These are phyloP conservation scores for Globisporangium recalcitrans DNA, from an alignment of 352 stramenopile species.

Conservation along the genomic window DNA sequence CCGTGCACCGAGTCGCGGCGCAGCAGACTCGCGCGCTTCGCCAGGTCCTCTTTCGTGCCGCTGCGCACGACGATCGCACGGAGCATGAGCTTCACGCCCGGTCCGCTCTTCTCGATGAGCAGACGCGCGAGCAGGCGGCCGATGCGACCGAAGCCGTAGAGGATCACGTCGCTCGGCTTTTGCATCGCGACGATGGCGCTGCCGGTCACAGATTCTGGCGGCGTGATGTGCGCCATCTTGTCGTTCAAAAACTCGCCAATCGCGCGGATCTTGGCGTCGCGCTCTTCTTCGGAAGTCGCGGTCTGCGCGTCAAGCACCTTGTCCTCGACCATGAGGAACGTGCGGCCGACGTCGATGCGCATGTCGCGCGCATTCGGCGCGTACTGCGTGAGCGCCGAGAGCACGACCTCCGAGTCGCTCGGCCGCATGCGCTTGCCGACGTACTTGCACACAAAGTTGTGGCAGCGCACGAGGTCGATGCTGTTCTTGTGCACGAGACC, in stretches of 20 bases:
- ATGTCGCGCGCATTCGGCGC: slow-evolving; percentile 55
- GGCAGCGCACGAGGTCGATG: slow-evolving; percentile 78
- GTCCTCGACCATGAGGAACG: slow-evolving; percentile 60
- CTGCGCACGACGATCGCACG: slow-evolving; percentile 86
- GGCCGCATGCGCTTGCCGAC: slow-evolving; percentile 71
- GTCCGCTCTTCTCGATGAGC: slow-evolving; percentile 83
- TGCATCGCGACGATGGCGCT: slow-evolving; percentile 23
- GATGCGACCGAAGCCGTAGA: slow-evolving; percentile 89
- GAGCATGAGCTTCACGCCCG: slow-evolving; percentile 84
- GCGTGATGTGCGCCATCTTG: slow-evolving; percentile 49
- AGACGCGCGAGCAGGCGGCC: slow-evolving; percentile 69
- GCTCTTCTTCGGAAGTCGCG: slow-evolving; percentile 24
- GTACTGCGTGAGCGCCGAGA: slow-evolving; percentile 57
- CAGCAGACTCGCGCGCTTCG: slow-evolving; percentile 78
- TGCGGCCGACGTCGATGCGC: slow-evolving; percentile 76
- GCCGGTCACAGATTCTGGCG: slow-evolving; percentile 8
- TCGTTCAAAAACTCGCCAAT: slow-evolving; percentile 52
- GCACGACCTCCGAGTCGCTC: slow-evolving; percentile 67
- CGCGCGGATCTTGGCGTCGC: slow-evolving; percentile 38
- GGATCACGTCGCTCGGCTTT: slow-evolving; percentile 75
- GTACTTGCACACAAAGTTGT: slow-evolving; percentile 85
- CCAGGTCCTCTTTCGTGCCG: slow-evolving; percentile 77
- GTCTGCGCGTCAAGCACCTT: slow-evolving; percentile 47
- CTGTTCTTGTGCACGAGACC: slow-evolving; percentile 83
- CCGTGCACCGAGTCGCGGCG: slow-evolving; percentile 86